Base-by-base conservation (phyloP, 805 yeast species). In the Saturnispora hagleri region DNA sequence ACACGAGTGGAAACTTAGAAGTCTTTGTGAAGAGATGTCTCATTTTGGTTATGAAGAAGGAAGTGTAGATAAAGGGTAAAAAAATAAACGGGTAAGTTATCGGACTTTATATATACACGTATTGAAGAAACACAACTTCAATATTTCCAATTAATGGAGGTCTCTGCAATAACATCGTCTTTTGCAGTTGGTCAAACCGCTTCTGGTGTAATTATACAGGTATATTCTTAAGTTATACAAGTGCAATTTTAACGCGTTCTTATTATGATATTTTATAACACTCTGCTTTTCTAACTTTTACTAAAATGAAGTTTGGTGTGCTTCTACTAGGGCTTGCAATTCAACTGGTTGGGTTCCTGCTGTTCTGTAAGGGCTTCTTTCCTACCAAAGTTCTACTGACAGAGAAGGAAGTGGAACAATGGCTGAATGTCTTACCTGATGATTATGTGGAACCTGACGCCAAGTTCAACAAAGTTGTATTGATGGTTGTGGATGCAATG, bases 401-500 rank as follows among this genome's bases (percentile, higher is more conserved):
- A 1, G 96, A 96, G 1, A 66, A 66, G 34, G 77, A 79, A 15
- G 60, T 52, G 55, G 54, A 72, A 62, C 58, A 52, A 56, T 45
- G 72, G 73, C 50, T 65, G 58, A 35, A 65, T 58, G n/a, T 58
- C 47, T 18, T 56, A 51, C 56, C 73, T 51, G 33, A 56, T 54
- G 20, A 67, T 3, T 63, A 54, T 67, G 56, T 38, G 13, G 60
- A 60, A 6, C 66, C 66, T 5, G 43, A 59, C 8, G 71, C 80
- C 1, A 74, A 74, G 52, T 91, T 87, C 61, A 76, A 80, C 47
- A 83, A 80, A 58, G 66, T 89, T 20, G 79, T 93, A 0, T 65
- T 93, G 22, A 82, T 93, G 79, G 91, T 93, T 2, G 84, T 93
- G 9, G 99, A 93, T 69, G 99, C 99, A 2, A 70, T 93, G 71